Evolutionary conservation across 371 early-diverging fungal genomes (phyloP), one percentile per base, ranked within the genome.

Genomic region (Mortierella sp.): DNA sequence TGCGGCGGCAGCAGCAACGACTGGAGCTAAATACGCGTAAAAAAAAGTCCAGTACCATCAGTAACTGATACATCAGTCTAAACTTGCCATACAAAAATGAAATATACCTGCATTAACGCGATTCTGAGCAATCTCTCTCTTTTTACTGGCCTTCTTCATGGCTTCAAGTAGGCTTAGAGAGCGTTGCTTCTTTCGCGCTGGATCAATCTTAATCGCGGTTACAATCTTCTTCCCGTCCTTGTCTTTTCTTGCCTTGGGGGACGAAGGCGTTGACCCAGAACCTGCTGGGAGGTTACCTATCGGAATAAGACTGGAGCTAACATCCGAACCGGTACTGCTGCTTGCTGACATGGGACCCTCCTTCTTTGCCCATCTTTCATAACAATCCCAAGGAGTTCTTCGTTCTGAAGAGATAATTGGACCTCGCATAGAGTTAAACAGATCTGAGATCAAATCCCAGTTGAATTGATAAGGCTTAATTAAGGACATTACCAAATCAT

Each of bases 331-430:
- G 15, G 69, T 26, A 23, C 69, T 54, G n/a, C 54, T 71, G 23
- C 61, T 57, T 31, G 63, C 69, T 8, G 75, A 68, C 29, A 60
- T 63, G 2, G 83, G 69, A 13, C 70, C 71, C 43, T 70, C 79
- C 53, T 89, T 81, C 53, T 84, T 84, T 55, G 77, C 79, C 85
- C 86, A 91, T 10, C 88, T 82, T 51, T 86, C 83, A 68, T 86
- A 89, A 70, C 89, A 93, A 40, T 93, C 93, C 87, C 91, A 93
- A 13, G 91, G 84, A 12, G 88, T 89, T 26, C 93, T 84, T n/a
- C 81, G 84, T 64, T 88, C 88, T 0, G 80, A 70, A 0, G 88
- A 86, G 23, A 76, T 82, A 10, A 89, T 84, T 2, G 90, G 86
- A 23, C 85, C 70, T 19, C 90, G 87, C 26, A 85, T 79, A 3